These are phyloP conservation scores for Rhizoclosmatium globosum DNA, from an alignment of 192 early-diverging fungal genomes.

Conservation along the genomic window DNA sequence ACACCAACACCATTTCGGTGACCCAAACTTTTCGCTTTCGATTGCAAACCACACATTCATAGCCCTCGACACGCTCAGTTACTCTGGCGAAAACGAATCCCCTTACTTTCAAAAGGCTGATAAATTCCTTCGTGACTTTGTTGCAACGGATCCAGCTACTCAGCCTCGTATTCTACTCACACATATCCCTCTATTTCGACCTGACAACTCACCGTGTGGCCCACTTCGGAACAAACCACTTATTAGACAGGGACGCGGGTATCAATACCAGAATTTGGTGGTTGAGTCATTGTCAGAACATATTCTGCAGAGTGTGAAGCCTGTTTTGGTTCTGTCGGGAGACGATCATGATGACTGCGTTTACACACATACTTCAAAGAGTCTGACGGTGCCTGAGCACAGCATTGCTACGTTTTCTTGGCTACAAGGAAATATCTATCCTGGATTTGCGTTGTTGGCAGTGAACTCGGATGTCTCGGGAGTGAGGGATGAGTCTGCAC, in stretches of 20 bases:
- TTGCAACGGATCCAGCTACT: constrained; percentile 35
- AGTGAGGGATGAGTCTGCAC: background rate
- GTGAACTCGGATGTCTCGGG: constrained; percentile 23
- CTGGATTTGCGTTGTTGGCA: constrained; percentile 53
- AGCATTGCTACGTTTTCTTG: constrained; percentile 61
- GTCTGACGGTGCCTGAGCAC: constrained; percentile 34
- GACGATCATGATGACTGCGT: constrained; percentile 95
- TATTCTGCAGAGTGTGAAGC: constrained; percentile 69
- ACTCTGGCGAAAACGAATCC: constrained; percentile 55
- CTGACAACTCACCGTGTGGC: constrained; percentile 74
- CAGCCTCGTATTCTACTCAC: constrained; percentile 73
- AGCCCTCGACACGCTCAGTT: constrained; percentile 79
- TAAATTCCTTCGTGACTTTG: constrained; percentile 52
- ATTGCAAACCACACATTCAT: constrained; percentile 69
- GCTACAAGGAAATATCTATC: constrained; percentile 58
- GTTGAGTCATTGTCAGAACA: constrained; percentile 57
- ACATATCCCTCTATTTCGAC: constrained; percentile 87
- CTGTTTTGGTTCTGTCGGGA: constrained; percentile 81
- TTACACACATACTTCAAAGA: constrained; percentile 6
- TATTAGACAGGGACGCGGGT: constrained; percentile 71
- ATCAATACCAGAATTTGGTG: constrained; percentile 87
- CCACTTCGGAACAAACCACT: constrained; percentile 59
- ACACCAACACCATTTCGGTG: constrained; percentile 49
- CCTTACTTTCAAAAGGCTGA: constrained; percentile 57
- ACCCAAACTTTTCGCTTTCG: constrained; percentile 41